Evolutionary conservation across 2,329 filamentous ascomycete species (phyloP), one percentile per base, ranked within the genome.

Genomic region (Phialocephala subalpina): DNA sequence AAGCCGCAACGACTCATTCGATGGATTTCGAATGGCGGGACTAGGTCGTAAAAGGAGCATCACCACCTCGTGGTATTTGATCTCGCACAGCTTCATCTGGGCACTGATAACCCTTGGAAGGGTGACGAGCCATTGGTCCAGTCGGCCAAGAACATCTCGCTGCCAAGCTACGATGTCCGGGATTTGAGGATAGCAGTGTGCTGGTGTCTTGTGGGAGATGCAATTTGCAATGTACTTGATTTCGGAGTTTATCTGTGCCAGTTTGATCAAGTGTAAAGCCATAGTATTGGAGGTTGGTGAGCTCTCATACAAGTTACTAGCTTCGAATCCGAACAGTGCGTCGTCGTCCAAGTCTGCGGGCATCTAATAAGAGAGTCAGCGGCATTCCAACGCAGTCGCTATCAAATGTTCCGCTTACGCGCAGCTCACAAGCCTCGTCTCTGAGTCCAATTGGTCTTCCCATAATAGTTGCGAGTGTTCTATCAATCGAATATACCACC

Each of bases 211-310:
- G 27, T 81, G 78, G n/a, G 80, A 79, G 60, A 86, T 80, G 60
- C 84, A 86, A 62, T 86, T 84, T 40, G 83, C 81, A 2, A 86
- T 78, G 57, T 86, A 86, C 73, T 86, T 86, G n/a, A 86, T 85
- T 69, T 87, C 84, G 0, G 85, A 86, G 63, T 86, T 87, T 6
- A 86, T 75, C 20, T 78, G 81, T 0, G 81, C 77, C 0, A 83
- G 77, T 57, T 74, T 78, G 71, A 86, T 86, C 0, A 86, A 72
- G 58, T 85, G 83, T 8, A 86, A 79, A 2, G 62, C 62, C 38
- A 53, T 64, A 9, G 62, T 60, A 18, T n/a, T 56, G 9, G 47
- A 64, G 9, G 62, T 64, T 27, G 62, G 25, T 14, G 57, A 47
- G 16, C 25, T 56, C 12, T 29, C 20, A 3, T 25, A 25, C 22